Evolutionary conservation across 768 basidiomycete genomes (phyloP).

Genomic region (Chiua virens): DNA sequence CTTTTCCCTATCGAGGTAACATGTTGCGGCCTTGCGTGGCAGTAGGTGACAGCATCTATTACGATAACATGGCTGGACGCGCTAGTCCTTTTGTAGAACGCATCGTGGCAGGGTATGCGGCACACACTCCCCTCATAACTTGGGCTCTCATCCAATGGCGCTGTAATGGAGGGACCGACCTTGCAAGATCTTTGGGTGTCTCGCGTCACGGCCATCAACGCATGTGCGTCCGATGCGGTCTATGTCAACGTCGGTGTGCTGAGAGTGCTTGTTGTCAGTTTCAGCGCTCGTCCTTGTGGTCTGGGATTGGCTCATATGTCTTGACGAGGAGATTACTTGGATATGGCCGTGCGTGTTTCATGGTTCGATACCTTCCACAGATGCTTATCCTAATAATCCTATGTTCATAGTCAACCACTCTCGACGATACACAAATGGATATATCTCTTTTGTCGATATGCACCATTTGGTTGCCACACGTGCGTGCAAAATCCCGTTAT

Average conservation of each 20-base stretch:
- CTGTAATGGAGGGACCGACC: slow-evolving; percentile 5
- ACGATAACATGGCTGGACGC: not conserved
- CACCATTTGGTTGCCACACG: slow-evolving; percentile 6
- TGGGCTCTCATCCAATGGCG: not conserved
- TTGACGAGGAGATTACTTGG: slow-evolving; percentile 7
- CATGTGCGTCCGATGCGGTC: not conserved
- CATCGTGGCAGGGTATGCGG: not conserved
- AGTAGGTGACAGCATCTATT: not conserved
- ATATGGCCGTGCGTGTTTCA: slow-evolving; percentile 5
- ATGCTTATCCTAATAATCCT: not conserved
- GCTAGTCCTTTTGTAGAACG: too few species aligned
- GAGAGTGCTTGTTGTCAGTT: not conserved
- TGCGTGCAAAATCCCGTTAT: not conserved
- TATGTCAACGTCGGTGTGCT: not conserved
- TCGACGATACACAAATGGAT: slow-evolving; percentile 3
- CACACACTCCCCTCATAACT: not conserved
- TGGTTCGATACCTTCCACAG: not conserved
- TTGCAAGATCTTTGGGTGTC: slow-evolving; percentile 10
- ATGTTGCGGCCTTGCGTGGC: not conserved
- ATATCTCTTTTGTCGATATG: slow-evolving; percentile 11
- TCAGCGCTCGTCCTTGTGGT: slow-evolving; percentile 1
- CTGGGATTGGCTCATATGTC: slow-evolving; percentile 12
- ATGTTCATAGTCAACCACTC: not conserved
- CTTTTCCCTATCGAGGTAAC: slow-evolving; percentile 2
- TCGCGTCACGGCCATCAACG: slow-evolving; percentile 8